Evolutionary conservation across 2,329 filamentous ascomycete species (phyloP).

Genomic region (Penicillium paneum): DNA sequence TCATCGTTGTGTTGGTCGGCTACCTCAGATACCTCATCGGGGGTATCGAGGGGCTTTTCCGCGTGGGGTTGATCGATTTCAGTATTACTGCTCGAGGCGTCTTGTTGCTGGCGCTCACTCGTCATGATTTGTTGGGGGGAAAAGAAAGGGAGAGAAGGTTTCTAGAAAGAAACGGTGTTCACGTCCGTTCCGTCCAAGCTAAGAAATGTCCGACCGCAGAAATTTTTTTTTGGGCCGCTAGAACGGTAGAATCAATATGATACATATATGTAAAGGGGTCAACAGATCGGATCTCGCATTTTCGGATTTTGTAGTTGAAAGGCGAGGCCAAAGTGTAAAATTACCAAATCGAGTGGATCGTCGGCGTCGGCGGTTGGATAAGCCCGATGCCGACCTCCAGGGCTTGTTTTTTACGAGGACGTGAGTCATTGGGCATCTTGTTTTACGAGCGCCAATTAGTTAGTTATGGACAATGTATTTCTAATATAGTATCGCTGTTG

Average conservation of each 20-base stretch:
- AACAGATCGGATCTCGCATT: background rate
- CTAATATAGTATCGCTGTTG: background rate
- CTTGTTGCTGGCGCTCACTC: constrained; percentile 4
- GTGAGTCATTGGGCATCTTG: background rate
- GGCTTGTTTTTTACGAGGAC: background rate
- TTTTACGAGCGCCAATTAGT: background rate
- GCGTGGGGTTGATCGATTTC: constrained; percentile 1
- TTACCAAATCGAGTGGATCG: background rate
- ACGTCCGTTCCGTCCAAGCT: background rate
- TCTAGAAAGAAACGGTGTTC: background rate
- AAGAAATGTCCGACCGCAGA: background rate
- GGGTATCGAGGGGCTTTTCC: constrained; percentile 12
- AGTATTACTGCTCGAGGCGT: constrained; percentile 17
- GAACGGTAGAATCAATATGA: background rate
- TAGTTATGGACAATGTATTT: background rate
- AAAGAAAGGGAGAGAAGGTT: background rate
- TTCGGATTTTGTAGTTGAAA: background rate
- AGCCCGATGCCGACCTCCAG: background rate
- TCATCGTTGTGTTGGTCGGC: constrained; percentile 4
- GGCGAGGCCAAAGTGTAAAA: background rate
- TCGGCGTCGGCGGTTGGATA: background rate
- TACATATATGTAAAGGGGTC: background rate
- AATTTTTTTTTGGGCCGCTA: background rate
- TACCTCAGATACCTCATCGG: constrained; percentile 1
- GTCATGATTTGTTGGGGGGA: constrained; percentile 6